A percentile compares a stretch with the other conserved stretches of the same genome.
Evolutionary conservation across 345 rosid species (phyloP).

Genomic region (Syzygium jambos): DNA sequence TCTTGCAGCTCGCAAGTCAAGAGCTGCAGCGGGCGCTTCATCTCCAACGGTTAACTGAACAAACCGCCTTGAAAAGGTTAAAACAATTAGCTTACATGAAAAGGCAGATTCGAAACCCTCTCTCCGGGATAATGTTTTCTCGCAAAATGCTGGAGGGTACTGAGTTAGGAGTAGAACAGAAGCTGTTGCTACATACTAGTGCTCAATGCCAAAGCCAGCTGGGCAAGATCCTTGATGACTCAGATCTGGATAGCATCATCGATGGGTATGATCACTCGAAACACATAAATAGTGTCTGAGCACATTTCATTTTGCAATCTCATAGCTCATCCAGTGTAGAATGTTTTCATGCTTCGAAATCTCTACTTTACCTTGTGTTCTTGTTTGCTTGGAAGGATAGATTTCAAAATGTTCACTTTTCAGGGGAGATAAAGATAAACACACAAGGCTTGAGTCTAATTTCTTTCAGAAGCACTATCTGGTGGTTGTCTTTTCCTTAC

Average conservation of each 20-base stretch:
- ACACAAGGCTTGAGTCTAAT: background rate
- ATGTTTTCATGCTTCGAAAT: background rate
- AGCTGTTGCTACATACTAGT: slow-evolving; percentile 60
- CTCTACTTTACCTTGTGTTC: background rate
- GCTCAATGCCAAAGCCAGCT: slow-evolving; percentile 78
- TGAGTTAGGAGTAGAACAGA: slow-evolving; percentile 65
- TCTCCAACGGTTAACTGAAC: slow-evolving; percentile 76
- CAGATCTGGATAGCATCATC: slow-evolving; percentile 75
- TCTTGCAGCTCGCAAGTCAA: slow-evolving; percentile 88
- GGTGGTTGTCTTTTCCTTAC: background rate
- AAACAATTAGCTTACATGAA: slow-evolving; percentile 71
- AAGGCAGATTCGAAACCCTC: slow-evolving; percentile 76
- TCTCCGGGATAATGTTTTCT: slow-evolving; percentile 69
- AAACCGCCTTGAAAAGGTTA: slow-evolving; percentile 64
- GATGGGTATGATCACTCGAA: slow-evolving; percentile 48
- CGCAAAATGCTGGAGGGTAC: slow-evolving; percentile 70
- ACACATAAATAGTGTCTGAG: background rate
- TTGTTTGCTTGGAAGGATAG: background rate
- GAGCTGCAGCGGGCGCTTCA: slow-evolving; percentile 92
- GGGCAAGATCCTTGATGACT: slow-evolving; percentile 70
- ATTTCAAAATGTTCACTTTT: background rate
- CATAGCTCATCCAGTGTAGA: background rate
- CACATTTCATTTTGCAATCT: background rate
- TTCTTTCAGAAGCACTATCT: background rate
- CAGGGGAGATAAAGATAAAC: background rate